These are phyloP conservation scores for Microbotryum saponariae DNA, from an alignment of 1,284 basidiomycete species.

Conservation along the genomic window DNA sequence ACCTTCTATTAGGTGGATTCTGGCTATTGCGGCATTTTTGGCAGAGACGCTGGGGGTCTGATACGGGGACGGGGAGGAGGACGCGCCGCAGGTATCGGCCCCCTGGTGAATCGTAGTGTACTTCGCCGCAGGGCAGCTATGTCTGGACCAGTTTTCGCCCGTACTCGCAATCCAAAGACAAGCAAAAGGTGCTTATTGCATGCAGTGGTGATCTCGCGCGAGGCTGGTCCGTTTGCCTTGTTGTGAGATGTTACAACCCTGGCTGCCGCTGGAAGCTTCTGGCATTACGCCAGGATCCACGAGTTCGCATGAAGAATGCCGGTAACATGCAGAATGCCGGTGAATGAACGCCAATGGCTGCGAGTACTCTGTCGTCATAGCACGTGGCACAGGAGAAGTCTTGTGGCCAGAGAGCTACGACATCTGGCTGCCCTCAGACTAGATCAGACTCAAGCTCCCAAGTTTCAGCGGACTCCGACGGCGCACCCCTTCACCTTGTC, in stretches of 20 bases:
- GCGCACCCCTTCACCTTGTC: too few species aligned
- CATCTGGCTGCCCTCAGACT: too few species aligned
- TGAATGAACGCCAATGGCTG: too few species aligned
- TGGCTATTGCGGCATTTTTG: not conserved
- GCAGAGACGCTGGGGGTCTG: not conserved
- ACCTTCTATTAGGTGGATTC: conserved; percentile 42
- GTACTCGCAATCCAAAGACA: not conserved
- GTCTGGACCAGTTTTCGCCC: not conserved
- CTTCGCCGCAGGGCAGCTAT: not conserved
- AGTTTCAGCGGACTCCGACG: too few species aligned
- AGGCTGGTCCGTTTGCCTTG: not conserved
- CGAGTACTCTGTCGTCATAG: too few species aligned
- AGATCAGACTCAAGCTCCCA: too few species aligned
- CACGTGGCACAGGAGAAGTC: too few species aligned
- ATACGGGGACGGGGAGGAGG: not conserved
- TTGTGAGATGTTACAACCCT: not conserved
- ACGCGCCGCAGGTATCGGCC: not conserved
- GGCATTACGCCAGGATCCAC: too few species aligned
- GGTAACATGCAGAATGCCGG: too few species aligned
- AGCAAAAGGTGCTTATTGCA: not conserved
- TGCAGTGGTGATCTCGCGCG: not conserved
- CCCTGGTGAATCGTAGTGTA: not conserved
- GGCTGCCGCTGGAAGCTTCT: too few species aligned
- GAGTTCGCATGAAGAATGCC: too few species aligned
- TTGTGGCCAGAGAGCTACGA: too few species aligned